A percentile compares a stretch with the other conserved stretches of the same genome.
phyloP scores from a whole-genome alignment of 1,139 yeast species.

The Yamadazyma kanchanaburiensis region DNA sequence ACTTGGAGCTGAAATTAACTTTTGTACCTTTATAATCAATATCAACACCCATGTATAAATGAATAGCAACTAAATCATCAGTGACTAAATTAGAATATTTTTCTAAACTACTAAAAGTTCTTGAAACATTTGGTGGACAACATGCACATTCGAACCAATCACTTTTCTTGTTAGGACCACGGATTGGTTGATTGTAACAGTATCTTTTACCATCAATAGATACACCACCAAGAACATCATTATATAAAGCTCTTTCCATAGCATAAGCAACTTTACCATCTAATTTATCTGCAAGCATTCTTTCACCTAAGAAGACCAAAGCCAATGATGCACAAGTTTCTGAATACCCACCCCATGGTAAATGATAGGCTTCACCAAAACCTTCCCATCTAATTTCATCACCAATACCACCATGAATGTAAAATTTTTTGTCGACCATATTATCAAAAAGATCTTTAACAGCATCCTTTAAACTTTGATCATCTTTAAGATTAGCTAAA shows the following conservation, averaged over 20 bases:
- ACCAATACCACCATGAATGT: slow-evolving; percentile 21
- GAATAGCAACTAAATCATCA: slow-evolving; percentile 9
- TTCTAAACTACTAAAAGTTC: slow-evolving; percentile 15
- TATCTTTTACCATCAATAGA: slow-evolving; percentile 15
- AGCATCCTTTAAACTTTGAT: slow-evolving; percentile 10
- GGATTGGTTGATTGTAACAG: slow-evolving; percentile 15
- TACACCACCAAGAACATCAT: slow-evolving; percentile 16
- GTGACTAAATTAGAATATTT: slow-evolving; percentile 9
- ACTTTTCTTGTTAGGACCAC: slow-evolving; percentile 13
- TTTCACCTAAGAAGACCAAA: slow-evolving; percentile 12
- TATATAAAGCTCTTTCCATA: slow-evolving; percentile 16
- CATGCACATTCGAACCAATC: slow-evolving; percentile 18
- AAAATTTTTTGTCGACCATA: slow-evolving; percentile 18
- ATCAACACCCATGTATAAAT: slow-evolving; percentile 14
- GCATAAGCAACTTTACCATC: slow-evolving; percentile 12
- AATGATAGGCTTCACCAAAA: slow-evolving; percentile 17
- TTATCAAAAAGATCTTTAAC: slow-evolving; percentile 15
- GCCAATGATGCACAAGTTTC: slow-evolving; percentile 22
- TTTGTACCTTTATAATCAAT: not conserved
- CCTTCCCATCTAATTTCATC: slow-evolving; percentile 18
- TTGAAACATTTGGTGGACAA: slow-evolving; percentile 21
- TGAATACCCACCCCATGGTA: slow-evolving; percentile 18
- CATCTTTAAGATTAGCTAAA: slow-evolving; percentile 12
- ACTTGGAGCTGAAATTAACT: slow-evolving; percentile 1
- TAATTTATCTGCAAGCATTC: slow-evolving; percentile 11